Base-by-base conservation (phyloP, 192 early-diverging fungal genomes). In the Podila epigama region DNA sequence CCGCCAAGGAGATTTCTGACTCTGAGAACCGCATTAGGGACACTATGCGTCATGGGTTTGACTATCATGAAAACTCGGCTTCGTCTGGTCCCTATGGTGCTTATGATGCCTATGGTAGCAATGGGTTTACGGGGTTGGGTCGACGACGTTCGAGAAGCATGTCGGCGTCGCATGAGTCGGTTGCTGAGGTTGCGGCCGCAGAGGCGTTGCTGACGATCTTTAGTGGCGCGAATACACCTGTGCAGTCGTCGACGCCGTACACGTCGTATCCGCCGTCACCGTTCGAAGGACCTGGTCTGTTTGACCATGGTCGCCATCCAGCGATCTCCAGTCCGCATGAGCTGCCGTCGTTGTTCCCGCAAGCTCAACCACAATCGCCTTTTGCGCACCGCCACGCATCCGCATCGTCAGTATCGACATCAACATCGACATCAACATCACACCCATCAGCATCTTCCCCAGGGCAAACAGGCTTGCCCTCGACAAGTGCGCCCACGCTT, bases 1-100 rank as follows among this genome's bases (percentile, higher is more conserved):
- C 73, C 0, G 73, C 73, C 28, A 66, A 68, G 39, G 73, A 68
- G 51, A 77, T 77, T 18, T 77, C 73, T 11, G 79, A 80, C 16
- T 48, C 66, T 9, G 65, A 72, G 36, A 68, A 60, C 8, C 44
- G 44, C 22, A 33, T 53, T 13, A 59, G 57, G n/a, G 67, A 48
- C 69, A 7, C 75, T 64, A 2, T 79, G 59, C 34, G 70, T 20
- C 32, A 42, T 11, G 10, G 33, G 28, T 32, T 18, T 35, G 32
- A 31, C 50, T 18, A 29, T 63, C 8, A 22, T 22, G 7, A 66
- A 27, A 56, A 63, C 2, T 51, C 62, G 12, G 36, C 64, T 12
- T 18, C 64, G 15, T 59, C 66, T 13, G 56, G 29, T 1, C 64
- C 27, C 10, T 41, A 25, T 42, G 22, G 29, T 22, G 1, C 44